A percentile compares a stretch with the other conserved stretches of the same genome.
phyloP scores from a whole-genome alignment of 2,329 filamentous ascomycete genomes.

The Aspergillus sp. region DNA sequence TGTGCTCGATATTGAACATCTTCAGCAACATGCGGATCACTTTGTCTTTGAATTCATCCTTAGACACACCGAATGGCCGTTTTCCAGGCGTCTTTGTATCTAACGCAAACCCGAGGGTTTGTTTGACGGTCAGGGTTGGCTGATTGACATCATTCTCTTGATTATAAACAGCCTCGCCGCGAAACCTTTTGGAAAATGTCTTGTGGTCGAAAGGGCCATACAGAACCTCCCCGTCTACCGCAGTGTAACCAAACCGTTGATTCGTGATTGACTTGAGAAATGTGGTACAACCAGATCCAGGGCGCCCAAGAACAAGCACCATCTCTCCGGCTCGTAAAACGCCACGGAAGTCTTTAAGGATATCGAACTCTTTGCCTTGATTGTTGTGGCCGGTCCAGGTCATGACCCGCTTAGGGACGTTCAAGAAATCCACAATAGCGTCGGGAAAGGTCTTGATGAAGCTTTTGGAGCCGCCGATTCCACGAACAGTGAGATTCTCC shows the following conservation, averaged over 20 bases:
- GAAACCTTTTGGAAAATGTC: slow-evolving; percentile 53
- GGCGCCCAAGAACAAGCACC: slow-evolving; percentile 50
- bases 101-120: slow-evolving; percentile 81
- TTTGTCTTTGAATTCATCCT: slow-evolving; percentile 72
- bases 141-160: slow-evolving; percentile 85
- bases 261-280: slow-evolving; percentile 78
- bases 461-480: slow-evolving; percentile 71
- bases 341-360: slow-evolving; percentile 62
- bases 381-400: slow-evolving; percentile 64
- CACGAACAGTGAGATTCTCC: slow-evolving; percentile 74
- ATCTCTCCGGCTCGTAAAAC: slow-evolving; percentile 55
- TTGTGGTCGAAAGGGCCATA: slow-evolving; percentile 60
- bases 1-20: slow-evolving; percentile 95
- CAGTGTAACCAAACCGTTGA: slow-evolving; percentile 65
- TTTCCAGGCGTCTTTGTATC: slow-evolving; percentile 83
- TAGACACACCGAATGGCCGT: slow-evolving; percentile 70
- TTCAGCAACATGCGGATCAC: slow-evolving; percentile 74
- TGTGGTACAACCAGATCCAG: slow-evolving; percentile 64
- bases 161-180: slow-evolving; percentile 64
- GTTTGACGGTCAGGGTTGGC: slow-evolving; percentile 80
- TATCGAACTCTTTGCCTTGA: slow-evolving; percentile 70
- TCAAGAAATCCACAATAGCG: slow-evolving; percentile 74
- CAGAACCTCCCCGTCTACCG: slow-evolving; percentile 12
- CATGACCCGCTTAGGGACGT: slow-evolving; percentile 66
- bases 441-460: slow-evolving; percentile 74